Conservation (phyloP, 2,329 filamentous ascomycete genomes). For the Botrytis hyacinthi region DNA sequence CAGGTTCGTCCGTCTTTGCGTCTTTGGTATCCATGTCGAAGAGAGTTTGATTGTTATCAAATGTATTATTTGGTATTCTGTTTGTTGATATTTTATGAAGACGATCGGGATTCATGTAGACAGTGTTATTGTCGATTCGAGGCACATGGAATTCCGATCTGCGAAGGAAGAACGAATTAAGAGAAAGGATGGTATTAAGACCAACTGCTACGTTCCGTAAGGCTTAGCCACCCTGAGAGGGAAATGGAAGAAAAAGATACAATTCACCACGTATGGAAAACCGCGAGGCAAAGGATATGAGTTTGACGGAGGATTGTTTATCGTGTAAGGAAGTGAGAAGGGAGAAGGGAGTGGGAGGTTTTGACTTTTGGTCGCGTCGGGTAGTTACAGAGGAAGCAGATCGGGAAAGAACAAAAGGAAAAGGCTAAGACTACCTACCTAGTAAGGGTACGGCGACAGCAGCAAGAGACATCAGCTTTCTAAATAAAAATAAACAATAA, state of each 20-base stretch:
- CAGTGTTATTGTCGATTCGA: background rate
- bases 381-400: background rate
- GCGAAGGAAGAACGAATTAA: background rate
- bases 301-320: background rate
- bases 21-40: background rate
- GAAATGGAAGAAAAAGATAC: background rate
- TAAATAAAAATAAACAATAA: background rate
- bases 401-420: background rate
- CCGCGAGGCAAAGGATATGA: background rate
- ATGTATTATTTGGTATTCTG: background rate
- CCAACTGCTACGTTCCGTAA: background rate
- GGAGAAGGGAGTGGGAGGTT: background rate
- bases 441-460: background rate
- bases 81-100: background rate
- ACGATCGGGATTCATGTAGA: background rate
- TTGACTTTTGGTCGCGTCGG: background rate
- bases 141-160: background rate
- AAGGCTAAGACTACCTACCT: background rate
- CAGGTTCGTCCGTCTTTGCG: background rate
- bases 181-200: background rate
- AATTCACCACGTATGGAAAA: background rate
- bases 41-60: too few species aligned
- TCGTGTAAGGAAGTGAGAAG: background rate
- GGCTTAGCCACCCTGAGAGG: background rate
- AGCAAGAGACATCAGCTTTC: background rate